These are phyloP conservation scores for Dipodascopsis uninucleata DNA, from an alignment of 805 yeast genomes.

Conservation along the genomic window DNA sequence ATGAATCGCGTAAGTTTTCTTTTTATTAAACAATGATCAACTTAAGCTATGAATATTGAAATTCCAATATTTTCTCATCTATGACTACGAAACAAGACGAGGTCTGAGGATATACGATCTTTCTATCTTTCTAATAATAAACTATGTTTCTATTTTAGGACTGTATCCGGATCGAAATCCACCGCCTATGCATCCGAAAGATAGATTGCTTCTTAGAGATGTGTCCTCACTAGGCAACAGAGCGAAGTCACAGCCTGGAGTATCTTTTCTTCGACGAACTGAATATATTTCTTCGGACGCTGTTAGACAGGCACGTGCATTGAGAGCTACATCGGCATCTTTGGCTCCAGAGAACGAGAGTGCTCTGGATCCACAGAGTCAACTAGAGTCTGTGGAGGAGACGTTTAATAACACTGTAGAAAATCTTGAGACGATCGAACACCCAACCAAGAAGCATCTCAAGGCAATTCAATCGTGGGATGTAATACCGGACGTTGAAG, in stretches of 20 bases:
- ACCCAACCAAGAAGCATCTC: constrained; percentile 72
- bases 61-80: neutral
- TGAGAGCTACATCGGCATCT: constrained; percentile 27
- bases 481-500: constrained; percentile 84
- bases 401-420: constrained; percentile 63
- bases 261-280: constrained; percentile 87
- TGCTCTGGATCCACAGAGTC: constrained; percentile 53
- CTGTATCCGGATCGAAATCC: constrained; percentile 22
- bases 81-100: constrained; percentile 39
- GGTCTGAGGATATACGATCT: constrained; percentile 55
- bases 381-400: constrained; percentile 66
- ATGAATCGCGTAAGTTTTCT: constrained; percentile 38
- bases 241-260: constrained; percentile 38
- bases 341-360: constrained; percentile 29
- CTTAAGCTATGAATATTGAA: neutral
- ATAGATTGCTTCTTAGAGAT: constrained; percentile 71
- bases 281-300: constrained; percentile 78
- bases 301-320: constrained; percentile 30
- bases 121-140: too few species aligned
- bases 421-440: constrained; percentile 50
- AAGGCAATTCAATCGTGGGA: constrained; percentile 77
- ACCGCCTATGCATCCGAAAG: constrained; percentile 20
- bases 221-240: constrained; percentile 51
- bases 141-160: neutral
- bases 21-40: neutral